phyloP scores from a whole-genome alignment of 2,329 filamentous ascomycete species.

The Xylariomycetidae sp. region DNA sequence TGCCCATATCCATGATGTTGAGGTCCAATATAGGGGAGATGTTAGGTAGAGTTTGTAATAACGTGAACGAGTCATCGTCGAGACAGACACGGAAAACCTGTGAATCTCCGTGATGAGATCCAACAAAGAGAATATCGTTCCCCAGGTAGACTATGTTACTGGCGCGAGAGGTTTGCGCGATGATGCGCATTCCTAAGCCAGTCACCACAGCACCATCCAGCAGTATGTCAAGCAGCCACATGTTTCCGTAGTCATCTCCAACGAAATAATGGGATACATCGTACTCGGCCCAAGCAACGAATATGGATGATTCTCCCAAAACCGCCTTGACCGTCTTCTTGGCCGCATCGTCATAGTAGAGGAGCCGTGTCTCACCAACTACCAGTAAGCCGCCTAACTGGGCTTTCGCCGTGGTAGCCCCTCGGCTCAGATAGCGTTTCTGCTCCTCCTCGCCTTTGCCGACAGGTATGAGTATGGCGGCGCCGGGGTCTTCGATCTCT shows the following conservation, averaged over 20 bases:
- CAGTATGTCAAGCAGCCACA: slow-evolving; percentile 80
- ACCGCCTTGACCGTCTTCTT: slow-evolving; percentile 60
- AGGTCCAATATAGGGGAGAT: slow-evolving; percentile 93
- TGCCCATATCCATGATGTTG: slow-evolving; percentile 92
- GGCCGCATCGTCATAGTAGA: slow-evolving; percentile 77
- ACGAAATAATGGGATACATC: slow-evolving; percentile 81
- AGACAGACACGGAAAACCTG: slow-evolving; percentile 58
- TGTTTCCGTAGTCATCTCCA: slow-evolving; percentile 81
- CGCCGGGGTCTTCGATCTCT: slow-evolving; percentile 50
- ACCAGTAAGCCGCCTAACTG: slow-evolving; percentile 67
- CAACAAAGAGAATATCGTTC: slow-evolving; percentile 72
- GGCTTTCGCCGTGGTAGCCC: slow-evolving; percentile 48
- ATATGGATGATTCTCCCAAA: slow-evolving; percentile 73
- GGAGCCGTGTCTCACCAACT: slow-evolving; percentile 74
- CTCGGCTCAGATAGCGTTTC: slow-evolving; percentile 57
- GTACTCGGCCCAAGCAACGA: slow-evolving; percentile 85
- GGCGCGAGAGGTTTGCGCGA: slow-evolving; percentile 68
- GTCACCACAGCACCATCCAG: slow-evolving; percentile 63
- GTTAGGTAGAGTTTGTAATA: slow-evolving; percentile 74
- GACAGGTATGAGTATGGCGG: slow-evolving; percentile 60
- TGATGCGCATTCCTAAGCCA: slow-evolving; percentile 63
- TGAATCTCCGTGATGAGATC: slow-evolving; percentile 88
- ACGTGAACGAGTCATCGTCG: slow-evolving; percentile 41
- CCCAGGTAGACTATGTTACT: slow-evolving; percentile 75
- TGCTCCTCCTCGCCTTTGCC: slow-evolving; percentile 48